These are phyloP conservation scores for Amaranthus hypochondriacus DNA, from an alignment of 148 eudicot species.

Conservation along the genomic window DNA sequence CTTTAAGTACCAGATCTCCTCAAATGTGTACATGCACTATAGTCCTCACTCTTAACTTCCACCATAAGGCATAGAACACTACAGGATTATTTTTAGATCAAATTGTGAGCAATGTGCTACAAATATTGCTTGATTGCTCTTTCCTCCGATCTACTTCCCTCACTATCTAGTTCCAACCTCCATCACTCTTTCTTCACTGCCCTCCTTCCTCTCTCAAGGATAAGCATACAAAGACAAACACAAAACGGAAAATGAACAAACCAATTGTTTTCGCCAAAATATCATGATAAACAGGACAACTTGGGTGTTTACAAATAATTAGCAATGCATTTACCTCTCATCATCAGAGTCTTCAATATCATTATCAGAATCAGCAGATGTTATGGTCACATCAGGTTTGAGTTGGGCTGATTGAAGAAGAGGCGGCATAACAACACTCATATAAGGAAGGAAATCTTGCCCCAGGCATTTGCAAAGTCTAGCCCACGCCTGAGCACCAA, in stretches of 20 bases:
- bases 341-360: slow-evolving; percentile 96
- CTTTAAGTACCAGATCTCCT: not conserved
- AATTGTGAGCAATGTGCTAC: not conserved
- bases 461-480: slow-evolving; percentile 99
- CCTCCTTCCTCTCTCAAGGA: not conserved
- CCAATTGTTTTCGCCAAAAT: not conserved
- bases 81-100: not conserved
- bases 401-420: slow-evolving; percentile 94
- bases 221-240: not conserved
- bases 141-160: not conserved
- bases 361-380: slow-evolving; percentile 86
- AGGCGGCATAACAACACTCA: slow-evolving; percentile 95
- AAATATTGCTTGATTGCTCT: not conserved
- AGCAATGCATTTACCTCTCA: slow-evolving; percentile 52
- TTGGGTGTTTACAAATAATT: not conserved
- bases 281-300: not conserved
- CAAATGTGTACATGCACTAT: not conserved
- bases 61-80: too few relatives aligned
- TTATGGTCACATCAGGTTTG: slow-evolving; percentile 93
- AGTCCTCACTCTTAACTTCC: too few relatives aligned
- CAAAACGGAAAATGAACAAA: not conserved
- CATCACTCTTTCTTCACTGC: not conserved
- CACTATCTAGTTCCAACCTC: not conserved
- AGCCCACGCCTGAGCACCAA: slow-evolving; percentile 80
- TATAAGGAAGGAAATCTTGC: slow-evolving; percentile 97